These are phyloP conservation scores for Penicillium nordicum DNA, from an alignment of 2,329 filamentous ascomycete genomes.

Conservation along the genomic window DNA sequence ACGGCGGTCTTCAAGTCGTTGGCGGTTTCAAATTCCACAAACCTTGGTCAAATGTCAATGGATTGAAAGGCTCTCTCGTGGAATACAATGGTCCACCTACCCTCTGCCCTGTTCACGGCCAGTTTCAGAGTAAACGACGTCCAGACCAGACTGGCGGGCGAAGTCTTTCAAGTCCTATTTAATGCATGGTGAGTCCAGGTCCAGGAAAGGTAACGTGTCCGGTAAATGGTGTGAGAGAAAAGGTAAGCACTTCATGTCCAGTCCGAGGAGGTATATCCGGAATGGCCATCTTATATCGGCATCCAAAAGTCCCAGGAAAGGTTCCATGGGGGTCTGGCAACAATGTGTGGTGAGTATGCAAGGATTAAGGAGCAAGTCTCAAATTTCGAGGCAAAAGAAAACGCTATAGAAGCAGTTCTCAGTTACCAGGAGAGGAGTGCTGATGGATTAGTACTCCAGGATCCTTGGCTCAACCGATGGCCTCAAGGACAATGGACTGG, in stretches of 20 bases:
- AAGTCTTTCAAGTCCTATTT: conserved; percentile 99
- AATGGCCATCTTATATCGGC: conserved; percentile 12
- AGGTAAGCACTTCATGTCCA: conserved; percentile 18
- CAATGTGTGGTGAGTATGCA: not conserved
- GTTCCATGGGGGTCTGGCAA: not conserved
- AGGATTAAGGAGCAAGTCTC: not conserved
- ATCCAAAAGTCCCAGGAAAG: conserved; percentile 6
- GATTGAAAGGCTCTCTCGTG: conserved; percentile 11
- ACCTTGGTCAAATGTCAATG: conserved; percentile 55
- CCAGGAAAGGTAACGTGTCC: conserved; percentile 42
- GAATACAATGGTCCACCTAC: conserved; percentile 53
- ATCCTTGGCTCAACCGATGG: conserved; percentile 12
- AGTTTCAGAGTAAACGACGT: conserved; percentile 97
- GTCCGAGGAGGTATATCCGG: conserved; percentile 19
- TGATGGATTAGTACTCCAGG: conserved; percentile 1
- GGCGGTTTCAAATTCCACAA: conserved; percentile 95
- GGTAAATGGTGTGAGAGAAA: conserved; percentile 5
- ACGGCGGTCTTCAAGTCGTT: conserved; percentile 86
- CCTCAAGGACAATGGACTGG: conserved; percentile 11
- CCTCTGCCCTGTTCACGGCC: conserved; percentile 89
- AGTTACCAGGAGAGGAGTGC: not conserved
- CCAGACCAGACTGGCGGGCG: conserved; percentile 90
- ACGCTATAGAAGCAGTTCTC: not conserved
- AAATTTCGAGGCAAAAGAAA: not conserved
- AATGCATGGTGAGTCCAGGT: conserved; percentile 73